Conservation (phyloP, 2,329 filamentous ascomycete genomes). For the Calonectria pauciramosa region DNA sequence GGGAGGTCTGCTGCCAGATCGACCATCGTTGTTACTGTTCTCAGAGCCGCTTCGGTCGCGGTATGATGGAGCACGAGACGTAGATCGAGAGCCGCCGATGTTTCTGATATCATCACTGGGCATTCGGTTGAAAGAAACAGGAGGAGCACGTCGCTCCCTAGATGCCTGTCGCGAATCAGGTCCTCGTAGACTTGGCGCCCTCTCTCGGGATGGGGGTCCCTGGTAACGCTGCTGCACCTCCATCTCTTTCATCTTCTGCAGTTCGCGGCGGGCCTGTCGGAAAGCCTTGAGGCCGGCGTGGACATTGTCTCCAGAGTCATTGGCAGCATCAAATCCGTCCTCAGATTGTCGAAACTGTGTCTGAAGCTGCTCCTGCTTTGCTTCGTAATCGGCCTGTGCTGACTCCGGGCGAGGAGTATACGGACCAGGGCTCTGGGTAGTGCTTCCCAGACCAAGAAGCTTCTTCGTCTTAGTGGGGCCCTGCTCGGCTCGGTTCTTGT, state of each 20-base stretch:
- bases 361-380: constrained; percentile 4
- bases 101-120: constrained; percentile 59
- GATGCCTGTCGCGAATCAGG: constrained; percentile 55
- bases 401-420: constrained; percentile 56
- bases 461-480: constrained; percentile 70
- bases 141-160: constrained; percentile 60
- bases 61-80: constrained; percentile 55
- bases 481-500: constrained; percentile 57
- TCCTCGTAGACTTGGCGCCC: constrained; percentile 41
- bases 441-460: constrained; percentile 70
- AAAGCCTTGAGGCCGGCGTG: constrained; percentile 70
- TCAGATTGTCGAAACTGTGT: constrained; percentile 29
- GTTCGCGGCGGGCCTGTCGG: constrained; percentile 68
- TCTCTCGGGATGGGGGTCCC: constrained; percentile 37
- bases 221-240: constrained; percentile 62
- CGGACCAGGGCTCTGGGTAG: constrained; percentile 55
- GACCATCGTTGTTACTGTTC: constrained; percentile 59
- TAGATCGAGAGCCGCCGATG: constrained; percentile 44
- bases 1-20: constrained; percentile 55
- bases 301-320: constrained; percentile 51
- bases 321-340: constrained; percentile 39
- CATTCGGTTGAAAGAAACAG: constrained; percentile 59
- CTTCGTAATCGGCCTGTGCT: constrained; percentile 33
- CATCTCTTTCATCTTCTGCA: constrained; percentile 68
- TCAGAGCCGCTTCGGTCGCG: constrained; percentile 70